Conservation (phyloP, 306 rosid genomes). For the Casuarina glauca region DNA sequence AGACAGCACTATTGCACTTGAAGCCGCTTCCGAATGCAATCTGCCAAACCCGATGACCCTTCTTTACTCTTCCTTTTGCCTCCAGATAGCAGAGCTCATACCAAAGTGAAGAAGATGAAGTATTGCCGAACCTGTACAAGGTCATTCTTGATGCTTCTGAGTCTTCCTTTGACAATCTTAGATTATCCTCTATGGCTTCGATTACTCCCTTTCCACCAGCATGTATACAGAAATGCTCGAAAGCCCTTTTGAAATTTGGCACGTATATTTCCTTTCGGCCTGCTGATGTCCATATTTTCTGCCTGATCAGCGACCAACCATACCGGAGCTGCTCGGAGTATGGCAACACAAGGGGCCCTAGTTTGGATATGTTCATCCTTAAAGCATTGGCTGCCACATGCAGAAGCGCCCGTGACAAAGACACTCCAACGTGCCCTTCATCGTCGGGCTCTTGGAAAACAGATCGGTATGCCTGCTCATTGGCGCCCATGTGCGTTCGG, state of each 20-base stretch:
- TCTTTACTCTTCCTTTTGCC: slow-evolving; percentile 60
- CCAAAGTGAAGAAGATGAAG: slow-evolving; percentile 75
- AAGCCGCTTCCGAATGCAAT: slow-evolving; percentile 75
- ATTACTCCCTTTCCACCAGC: slow-evolving; percentile 78
- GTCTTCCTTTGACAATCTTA: slow-evolving; percentile 57
- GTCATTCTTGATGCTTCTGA: slow-evolving; percentile 81
- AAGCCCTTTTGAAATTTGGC: slow-evolving; percentile 61
- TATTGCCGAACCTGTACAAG: slow-evolving; percentile 66
- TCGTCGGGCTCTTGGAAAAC: slow-evolving; percentile 59
- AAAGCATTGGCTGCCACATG: slow-evolving; percentile 59
- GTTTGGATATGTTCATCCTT: slow-evolving; percentile 41
- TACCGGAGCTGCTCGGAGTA: slow-evolving; percentile 54
- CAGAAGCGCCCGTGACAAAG: slow-evolving; percentile 45
- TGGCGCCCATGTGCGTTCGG: slow-evolving; percentile 56
- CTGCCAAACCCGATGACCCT: slow-evolving; percentile 70
- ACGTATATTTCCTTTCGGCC: slow-evolving; percentile 34
- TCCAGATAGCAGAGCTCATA: slow-evolving; percentile 62
- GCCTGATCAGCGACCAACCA: slow-evolving; percentile 39
- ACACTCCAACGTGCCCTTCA: slow-evolving; percentile 47
- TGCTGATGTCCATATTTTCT: slow-evolving; percentile 30
- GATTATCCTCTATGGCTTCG: slow-evolving; percentile 52
- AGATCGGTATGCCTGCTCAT: slow-evolving; percentile 54
- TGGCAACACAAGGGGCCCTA: slow-evolving; percentile 67
- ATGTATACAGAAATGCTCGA: slow-evolving; percentile 72
- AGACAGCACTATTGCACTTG: slow-evolving; percentile 72